Evolutionary conservation across 2,329 filamentous ascomycete species (phyloP), one percentile per base, ranked within the genome.

Genomic region (Alternaria novae-zelandiae): DNA sequence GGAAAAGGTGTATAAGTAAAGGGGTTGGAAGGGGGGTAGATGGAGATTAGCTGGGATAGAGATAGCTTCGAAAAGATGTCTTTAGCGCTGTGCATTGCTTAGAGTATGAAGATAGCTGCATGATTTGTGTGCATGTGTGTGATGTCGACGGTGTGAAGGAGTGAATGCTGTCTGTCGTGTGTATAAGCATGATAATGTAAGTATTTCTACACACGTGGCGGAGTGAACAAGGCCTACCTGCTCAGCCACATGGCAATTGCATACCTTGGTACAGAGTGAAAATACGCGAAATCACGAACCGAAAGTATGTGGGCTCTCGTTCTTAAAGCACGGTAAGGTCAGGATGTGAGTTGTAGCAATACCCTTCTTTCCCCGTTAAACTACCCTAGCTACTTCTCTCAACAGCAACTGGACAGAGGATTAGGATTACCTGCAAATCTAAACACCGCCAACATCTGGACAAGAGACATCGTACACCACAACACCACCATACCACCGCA

Each of bases 1-100:
- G 26, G 36, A 36, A 3, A 46, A 50, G 46, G 28, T 55, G 45
- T 57, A 20, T 25, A 57, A 49, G 55, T 36, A 63, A 51, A 59
- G 41, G 41, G 30, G 9, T 25, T 47, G 30, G 15, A 46, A 41
- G 30, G 20, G 8, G 9, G 30, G 9, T 23, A 25, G 21, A 36
- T 13, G n/a, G 20, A 13, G 20, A 28, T 25, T n/a, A 25, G 21
- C 13, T n/a, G 49, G 13, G 2, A 21, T 53, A 12, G 15, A 36
- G 30, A 32, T 21, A 25, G 49, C 5, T n/a, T 53, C n/a, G 7
- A n/a, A n/a, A 2, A 7, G 2, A 13, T 15, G 13, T 53, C 11
- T n/a, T 53, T 41, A 53, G 49, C 49, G 49, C 21, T 51, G n/a
- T 36, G 30, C 30, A 23, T 53, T 36, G 5, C n/a, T 36, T 36